Evolutionary conservation across 257 asterid species (phyloP), one percentile per base, ranked within the genome.

Genomic region (Plantago ovata): DNA sequence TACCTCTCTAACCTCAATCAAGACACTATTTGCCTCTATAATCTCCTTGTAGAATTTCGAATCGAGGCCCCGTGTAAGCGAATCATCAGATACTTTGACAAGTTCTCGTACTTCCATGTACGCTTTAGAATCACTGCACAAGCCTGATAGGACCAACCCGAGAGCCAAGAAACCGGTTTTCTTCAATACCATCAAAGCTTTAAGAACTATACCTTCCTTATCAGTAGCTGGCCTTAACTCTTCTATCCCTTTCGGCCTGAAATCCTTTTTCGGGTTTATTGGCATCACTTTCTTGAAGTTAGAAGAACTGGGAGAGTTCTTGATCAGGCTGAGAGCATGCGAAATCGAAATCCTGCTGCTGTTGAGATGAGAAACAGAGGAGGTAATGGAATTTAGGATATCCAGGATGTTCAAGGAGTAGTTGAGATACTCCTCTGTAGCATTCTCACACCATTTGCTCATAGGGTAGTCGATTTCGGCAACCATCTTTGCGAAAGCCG

Each of bases 391-490:
- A 51, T 89, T 89, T 0, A 80, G 65, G n/a, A 77, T 44, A 50
- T 77, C 80, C 45, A 83, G 64, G 39, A 73, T 52, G 68, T 53
- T 68, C 42, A 81, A 58, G 62, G 66, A 76, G 70, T 77, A 71
- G 20, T 56, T 67, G 62, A 81, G 75, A 49, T 79, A 89, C 24
- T 76, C 82, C 13, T 81, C 79, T 4, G 75, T 61, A 53, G 71
- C 73, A 38, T 39, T 45, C 3, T 56, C 52, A 5, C 81, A 75
- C 96, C 86, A 85, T 60, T 41, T 67, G 32, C 14, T 61, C 75
- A 75, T 73, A 13, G 91, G 95, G 47, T 75, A 66, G 69, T 85
- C 90, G 39, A 83, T 49, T 50, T 76, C 78, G 38, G 71, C 74
- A 60, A 63, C 82, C 56, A 85, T 62, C 52, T 70, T 67, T 0